phyloP scores from a whole-genome alignment of 139 green algal genomes.

The Desmodesmus armatus region DNA sequence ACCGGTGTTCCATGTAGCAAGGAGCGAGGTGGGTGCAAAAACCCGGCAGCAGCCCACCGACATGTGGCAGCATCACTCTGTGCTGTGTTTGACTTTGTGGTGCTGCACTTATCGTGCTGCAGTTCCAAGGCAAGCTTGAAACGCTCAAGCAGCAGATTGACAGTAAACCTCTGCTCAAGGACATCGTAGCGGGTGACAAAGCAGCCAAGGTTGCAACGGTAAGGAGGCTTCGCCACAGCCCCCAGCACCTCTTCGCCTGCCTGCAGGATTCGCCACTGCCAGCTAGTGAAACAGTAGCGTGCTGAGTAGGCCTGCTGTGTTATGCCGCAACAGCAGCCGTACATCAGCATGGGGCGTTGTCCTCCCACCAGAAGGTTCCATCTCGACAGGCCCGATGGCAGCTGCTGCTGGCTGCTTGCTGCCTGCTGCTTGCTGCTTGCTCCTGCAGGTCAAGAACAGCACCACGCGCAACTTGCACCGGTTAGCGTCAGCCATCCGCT shows the following conservation, averaged over 20 bases:
- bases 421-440: neutral
- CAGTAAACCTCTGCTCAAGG: neutral
- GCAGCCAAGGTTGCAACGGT: constrained; percentile 4
- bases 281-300: too few species aligned
- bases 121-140: constrained; percentile 49
- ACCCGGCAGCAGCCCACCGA: too few species aligned
- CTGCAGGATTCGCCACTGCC: neutral
- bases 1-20: constrained; percentile 34
- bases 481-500: constrained; percentile 66
- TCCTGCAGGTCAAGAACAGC: constrained; percentile 70
- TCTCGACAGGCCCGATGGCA: neutral
- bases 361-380: neutral
- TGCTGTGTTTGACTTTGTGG: too few species aligned
- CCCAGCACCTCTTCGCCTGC: too few species aligned
- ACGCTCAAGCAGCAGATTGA: constrained; percentile 17
- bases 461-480: constrained; percentile 71
- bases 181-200: constrained; percentile 38
- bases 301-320: too few species aligned
- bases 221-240: neutral
- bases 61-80: too few species aligned
- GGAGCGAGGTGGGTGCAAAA: too few species aligned
- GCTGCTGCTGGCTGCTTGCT: neutral
- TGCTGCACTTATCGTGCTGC: too few species aligned
- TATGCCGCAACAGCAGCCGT: neutral
- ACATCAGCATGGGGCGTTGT: neutral